These are phyloP conservation scores for Globisporangium rhizosaccharum DNA, from an alignment of 352 stramenopile genomes.

Conservation along the genomic window DNA sequence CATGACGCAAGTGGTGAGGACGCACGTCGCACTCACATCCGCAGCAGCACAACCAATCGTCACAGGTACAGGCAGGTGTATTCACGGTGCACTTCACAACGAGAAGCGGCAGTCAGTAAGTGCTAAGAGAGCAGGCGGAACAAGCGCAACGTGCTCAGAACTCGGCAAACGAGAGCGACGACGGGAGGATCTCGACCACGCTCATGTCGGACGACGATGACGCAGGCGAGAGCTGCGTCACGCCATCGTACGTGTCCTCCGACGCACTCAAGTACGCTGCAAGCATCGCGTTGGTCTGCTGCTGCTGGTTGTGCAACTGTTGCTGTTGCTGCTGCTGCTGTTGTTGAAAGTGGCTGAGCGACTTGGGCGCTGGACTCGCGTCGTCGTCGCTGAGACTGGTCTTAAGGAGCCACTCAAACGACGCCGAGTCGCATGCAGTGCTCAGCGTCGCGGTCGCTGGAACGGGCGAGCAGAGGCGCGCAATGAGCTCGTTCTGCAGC, in stretches of 20 bases:
- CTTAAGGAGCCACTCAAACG: slow-evolving; percentile 65
- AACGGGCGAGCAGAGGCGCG: slow-evolving; percentile 16
- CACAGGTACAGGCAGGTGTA: too few species aligned
- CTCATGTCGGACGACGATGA: slow-evolving; percentile 30
- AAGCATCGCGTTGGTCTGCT: slow-evolving; percentile 14
- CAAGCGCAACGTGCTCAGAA: slow-evolving; percentile 17
- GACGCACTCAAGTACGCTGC: slow-evolving; percentile 41
- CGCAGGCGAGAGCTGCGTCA: slow-evolving; percentile 22
- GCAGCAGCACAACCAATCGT: not conserved
- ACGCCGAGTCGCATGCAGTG: slow-evolving; percentile 21
- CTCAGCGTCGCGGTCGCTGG: slow-evolving; percentile 6
- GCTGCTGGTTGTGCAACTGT: slow-evolving; percentile 3
- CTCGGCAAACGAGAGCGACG: slow-evolving; percentile 28
- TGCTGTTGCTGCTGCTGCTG: slow-evolving; percentile 5
- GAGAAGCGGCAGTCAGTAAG: too few species aligned
- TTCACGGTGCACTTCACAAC: too few species aligned
- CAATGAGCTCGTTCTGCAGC: slow-evolving; percentile 29
- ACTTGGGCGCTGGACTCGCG: not conserved
- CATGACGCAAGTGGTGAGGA: not conserved
- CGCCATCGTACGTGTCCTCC: slow-evolving; percentile 35
- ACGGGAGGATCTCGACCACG: slow-evolving; percentile 24
- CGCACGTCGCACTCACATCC: not conserved
- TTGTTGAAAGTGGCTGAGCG: not conserved
- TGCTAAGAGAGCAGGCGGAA: too few species aligned
- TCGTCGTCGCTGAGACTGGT: slow-evolving; percentile 42